Percentiles rank a stretch among this genome's conserved stretches.
Evolutionary conservation across 83 land plant genomes (phyloP).

Genomic region (Diphasiastrum complanatum): DNA sequence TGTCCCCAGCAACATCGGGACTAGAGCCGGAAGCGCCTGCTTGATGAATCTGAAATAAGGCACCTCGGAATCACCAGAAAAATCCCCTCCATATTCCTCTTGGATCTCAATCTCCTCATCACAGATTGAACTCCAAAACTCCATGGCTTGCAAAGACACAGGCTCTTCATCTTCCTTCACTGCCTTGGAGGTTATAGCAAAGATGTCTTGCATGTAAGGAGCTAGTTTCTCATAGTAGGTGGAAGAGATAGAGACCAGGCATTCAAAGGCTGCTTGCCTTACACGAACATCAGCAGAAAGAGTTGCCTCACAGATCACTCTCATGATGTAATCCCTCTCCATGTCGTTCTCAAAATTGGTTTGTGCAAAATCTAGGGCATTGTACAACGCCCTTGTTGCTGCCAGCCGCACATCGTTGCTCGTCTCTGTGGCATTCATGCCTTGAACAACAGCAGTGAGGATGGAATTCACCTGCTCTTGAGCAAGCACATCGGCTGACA

Average conservation of each 20-base stretch:
- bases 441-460: conserved; percentile 30
- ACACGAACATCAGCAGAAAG: conserved; percentile 25
- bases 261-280: conserved; percentile 32
- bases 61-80: conserved; percentile 29
- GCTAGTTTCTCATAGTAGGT: conserved; percentile 30
- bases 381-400: conserved; percentile 25
- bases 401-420: conserved; percentile 27
- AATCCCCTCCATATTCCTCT: conserved; percentile 46
- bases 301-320: conserved; percentile 29
- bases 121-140: conserved; percentile 33
- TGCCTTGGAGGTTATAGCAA: conserved; percentile 28
- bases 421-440: conserved; percentile 26
- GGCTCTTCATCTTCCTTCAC: conserved; percentile 35
- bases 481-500: conserved; percentile 27
- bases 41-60: conserved; percentile 24
- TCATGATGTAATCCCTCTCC: conserved; percentile 35
- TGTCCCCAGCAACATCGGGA: conserved; percentile 29
- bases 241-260: conserved; percentile 28
- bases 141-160: conserved; percentile 31
- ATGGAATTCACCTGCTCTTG: conserved; percentile 37
- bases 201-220: conserved; percentile 30
- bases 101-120: conserved; percentile 36
- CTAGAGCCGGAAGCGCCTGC: conserved; percentile 26
- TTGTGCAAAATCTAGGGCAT: conserved; percentile 31
- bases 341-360: conserved; percentile 33